Conservation (phyloP, 2,329 filamentous ascomycete species). For the Biscogniauxia mediterranea region DNA sequence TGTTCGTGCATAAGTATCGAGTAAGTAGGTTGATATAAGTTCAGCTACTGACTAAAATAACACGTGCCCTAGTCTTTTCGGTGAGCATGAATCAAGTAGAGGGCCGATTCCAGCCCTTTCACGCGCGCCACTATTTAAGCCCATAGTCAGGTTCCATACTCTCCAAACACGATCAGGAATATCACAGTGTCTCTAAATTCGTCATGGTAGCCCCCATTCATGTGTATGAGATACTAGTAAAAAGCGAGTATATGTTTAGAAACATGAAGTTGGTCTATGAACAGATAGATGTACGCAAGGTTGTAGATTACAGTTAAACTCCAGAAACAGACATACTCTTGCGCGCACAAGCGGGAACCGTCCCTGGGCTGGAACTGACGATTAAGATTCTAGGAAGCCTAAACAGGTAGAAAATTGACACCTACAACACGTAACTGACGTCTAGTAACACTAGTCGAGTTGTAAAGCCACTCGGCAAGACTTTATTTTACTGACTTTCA, state of each 20-base stretch:
- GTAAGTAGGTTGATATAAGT: constrained; percentile 10
- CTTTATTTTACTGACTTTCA: no score
- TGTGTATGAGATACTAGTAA: no score
- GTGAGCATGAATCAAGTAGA: constrained; percentile 24
- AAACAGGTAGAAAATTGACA: constrained; percentile 27
- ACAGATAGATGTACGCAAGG: no score
- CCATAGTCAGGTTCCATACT: no score
- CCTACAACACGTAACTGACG: constrained; percentile 21
- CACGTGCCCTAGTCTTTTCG: constrained; percentile 25
- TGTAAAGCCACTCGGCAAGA: no score
- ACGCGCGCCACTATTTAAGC: constrained; percentile 25
- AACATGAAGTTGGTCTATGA: no score
- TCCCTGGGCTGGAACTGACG: constrained; percentile 29
- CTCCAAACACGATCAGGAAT: no score
- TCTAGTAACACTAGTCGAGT: not conserved
- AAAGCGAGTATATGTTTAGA: no score
- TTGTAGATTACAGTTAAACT: no score
- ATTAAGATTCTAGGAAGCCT: constrained; percentile 31
- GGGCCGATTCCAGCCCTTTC: constrained; percentile 27
- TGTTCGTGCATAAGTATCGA: constrained; percentile 15
- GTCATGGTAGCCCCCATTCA: no score
- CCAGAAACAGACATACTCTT: constrained; percentile 1
- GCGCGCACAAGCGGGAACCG: constrained; percentile 34
- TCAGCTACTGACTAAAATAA: constrained; percentile 26
- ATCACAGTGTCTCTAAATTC: no score